Evolutionary conservation across 139 green algal genomes (phyloP).

Genomic region (Chlamydomonas schloesseri): DNA sequence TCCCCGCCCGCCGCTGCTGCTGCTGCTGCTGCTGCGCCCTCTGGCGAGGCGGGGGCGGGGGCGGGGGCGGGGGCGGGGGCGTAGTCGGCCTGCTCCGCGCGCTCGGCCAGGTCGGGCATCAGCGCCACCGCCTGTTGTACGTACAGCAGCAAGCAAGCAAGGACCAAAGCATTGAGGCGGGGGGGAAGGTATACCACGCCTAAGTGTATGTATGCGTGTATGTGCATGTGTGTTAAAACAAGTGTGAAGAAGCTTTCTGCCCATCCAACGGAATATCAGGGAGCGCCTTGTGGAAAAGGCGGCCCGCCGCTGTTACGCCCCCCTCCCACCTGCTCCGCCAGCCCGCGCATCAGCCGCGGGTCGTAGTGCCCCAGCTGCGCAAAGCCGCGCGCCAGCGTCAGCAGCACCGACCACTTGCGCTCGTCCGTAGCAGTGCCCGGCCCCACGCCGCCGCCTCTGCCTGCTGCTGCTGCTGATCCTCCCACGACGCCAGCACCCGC

Average conservation of each 20-base stretch:
- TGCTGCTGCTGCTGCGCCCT: neutral
- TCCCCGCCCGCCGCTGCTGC: neutral
- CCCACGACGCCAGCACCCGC: too few relatives aligned
- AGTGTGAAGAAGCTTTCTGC: too few relatives aligned
- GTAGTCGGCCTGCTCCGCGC: neutral
- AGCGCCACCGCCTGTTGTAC: conserved; percentile 5
- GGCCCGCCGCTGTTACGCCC: too few relatives aligned
- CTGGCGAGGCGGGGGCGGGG: neutral
- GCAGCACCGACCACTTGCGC: neutral
- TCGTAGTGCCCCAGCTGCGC: conserved; percentile 28
- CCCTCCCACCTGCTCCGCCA: neutral
- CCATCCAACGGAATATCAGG: too few relatives aligned
- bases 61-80: neutral
- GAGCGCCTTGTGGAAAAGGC: too few relatives aligned
- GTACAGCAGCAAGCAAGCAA: too few relatives aligned
- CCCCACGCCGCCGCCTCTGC: too few relatives aligned
- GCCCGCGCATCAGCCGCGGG: neutral
- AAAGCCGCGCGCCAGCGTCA: neutral
- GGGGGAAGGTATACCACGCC: too few relatives aligned
- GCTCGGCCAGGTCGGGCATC: neutral
- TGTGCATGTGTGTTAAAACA: too few relatives aligned
- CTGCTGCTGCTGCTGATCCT: too few relatives aligned
- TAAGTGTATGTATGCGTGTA: too few relatives aligned
- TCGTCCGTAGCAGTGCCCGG: neutral
- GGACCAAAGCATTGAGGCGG: too few relatives aligned